phyloP scores from a whole-genome alignment of 331 rosid species.

The Erythrophleum ivorense region DNA sequence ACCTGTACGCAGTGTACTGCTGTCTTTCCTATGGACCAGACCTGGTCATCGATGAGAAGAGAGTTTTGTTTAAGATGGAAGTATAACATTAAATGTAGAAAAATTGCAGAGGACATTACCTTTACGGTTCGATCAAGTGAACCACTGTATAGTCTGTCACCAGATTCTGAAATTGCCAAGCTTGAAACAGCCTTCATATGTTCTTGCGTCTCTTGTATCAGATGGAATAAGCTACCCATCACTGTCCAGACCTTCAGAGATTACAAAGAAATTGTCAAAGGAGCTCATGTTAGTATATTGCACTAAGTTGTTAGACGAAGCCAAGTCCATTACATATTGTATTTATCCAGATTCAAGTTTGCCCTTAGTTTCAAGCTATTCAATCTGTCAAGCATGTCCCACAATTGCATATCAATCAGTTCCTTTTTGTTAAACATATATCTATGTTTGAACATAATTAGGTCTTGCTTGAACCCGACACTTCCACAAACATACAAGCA shows the following conservation, averaged over 20 bases:
- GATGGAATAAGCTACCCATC: constrained; percentile 68
- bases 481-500: constrained; percentile 5
- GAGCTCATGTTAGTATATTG: constrained; percentile 28
- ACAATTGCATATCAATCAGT: constrained; percentile 6
- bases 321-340: constrained; percentile 21
- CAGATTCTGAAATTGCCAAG: constrained; percentile 61
- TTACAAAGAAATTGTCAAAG: constrained; percentile 38
- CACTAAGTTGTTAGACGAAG: constrained; percentile 22
- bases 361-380: constrained; percentile 25
- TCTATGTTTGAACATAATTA: constrained; percentile 2
- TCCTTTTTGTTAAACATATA: constrained; percentile 17
- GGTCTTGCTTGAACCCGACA: constrained; percentile 15
- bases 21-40: constrained; percentile 72
- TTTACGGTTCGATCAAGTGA: constrained; percentile 83
- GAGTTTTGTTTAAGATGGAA: constrained; percentile 21
- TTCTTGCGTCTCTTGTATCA: constrained; percentile 69
- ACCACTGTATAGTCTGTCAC: constrained; percentile 77
- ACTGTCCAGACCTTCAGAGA: constrained; percentile 78
- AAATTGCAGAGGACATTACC: constrained; percentile 49
- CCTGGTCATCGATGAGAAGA: constrained; percentile 54
- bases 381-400: constrained; percentile 32
- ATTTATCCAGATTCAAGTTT: constrained; percentile 2
- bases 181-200: constrained; percentile 81
- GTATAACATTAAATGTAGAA: constrained; percentile 25
- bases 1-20: constrained; percentile 62